Percentiles rank a stretch among this genome's conserved stretches.
Conservation (phyloP, 257 asterid species). For the Petunia secreta region DNA sequence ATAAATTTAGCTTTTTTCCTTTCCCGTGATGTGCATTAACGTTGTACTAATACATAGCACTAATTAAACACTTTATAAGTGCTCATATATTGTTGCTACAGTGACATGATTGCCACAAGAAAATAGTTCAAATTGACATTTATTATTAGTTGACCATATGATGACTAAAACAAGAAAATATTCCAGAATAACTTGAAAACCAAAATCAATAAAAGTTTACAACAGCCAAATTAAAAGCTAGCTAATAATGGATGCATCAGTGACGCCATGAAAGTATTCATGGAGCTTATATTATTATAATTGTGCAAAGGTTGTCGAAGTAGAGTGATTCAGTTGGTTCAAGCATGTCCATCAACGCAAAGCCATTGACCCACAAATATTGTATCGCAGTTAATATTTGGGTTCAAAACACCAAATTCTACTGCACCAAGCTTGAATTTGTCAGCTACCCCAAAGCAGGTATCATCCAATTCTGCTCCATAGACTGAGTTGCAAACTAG, state of each 20-base stretch:
- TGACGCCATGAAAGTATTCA: neutral
- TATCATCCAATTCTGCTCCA: neutral
- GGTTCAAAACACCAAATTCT: conserved; percentile 25
- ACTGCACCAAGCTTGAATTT: neutral
- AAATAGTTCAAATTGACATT: neutral
- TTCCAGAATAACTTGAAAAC: neutral
- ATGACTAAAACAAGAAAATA: neutral
- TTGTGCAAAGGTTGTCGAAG: neutral
- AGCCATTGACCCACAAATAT: conserved; percentile 45
- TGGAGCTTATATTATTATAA: neutral
- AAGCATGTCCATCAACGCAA: conserved; percentile 32
- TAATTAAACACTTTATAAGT: no score
- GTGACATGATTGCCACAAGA: neutral
- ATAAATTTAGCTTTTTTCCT: no score
- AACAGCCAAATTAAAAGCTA: neutral
- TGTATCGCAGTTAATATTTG: conserved; percentile 36
- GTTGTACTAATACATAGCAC: no score
- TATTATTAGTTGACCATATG: neutral
- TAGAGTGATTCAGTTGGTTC: neutral
- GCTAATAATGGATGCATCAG: neutral
- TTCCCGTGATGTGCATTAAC: no score
- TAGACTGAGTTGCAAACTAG: conserved; percentile 5
- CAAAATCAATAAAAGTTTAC: neutral
- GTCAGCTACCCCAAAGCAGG: neutral
- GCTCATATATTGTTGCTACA: no score